Conservation (phyloP, 2,329 filamentous ascomycete species). For the Claviceps humidiphila region DNA sequence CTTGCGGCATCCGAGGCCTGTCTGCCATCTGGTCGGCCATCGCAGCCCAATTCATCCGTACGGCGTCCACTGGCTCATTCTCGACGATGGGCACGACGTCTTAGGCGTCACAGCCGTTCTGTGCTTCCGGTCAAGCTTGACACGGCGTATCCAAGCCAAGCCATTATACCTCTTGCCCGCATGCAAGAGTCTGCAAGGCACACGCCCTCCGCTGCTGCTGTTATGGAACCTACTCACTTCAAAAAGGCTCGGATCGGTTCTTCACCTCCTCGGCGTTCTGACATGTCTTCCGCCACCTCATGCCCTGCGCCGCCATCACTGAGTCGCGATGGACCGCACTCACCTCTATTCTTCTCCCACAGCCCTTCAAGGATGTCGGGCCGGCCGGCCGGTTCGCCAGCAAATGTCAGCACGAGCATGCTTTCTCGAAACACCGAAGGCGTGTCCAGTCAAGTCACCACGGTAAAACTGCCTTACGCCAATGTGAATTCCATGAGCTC, state of each 20-base stretch:
- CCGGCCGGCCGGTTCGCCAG: constrained; percentile 25
- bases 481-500: constrained; percentile 36
- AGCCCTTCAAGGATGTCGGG: constrained; percentile 22
- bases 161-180: not conserved
- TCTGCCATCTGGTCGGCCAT: not conserved
- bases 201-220: constrained; percentile 10
- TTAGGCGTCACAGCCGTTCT: constrained; percentile 7
- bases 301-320: constrained; percentile 7
- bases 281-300: constrained; percentile 23
- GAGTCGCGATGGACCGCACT: constrained; percentile 26
- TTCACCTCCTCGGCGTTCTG: constrained; percentile 30
- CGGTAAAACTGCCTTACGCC: constrained; percentile 40
- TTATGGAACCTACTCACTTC: constrained; percentile 22
- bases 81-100: constrained; percentile 9
- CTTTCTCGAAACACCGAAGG: constrained; percentile 32
- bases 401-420: constrained; percentile 33
- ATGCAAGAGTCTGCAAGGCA: constrained; percentile 11
- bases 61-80: constrained; percentile 5
- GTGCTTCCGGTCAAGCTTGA: constrained; percentile 3
- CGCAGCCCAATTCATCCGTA: constrained; percentile 3
- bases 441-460: constrained; percentile 33
- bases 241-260: constrained; percentile 38
- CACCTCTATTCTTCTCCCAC: constrained; percentile 40
- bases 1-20: constrained; percentile 1
- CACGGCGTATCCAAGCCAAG: no score